A percentile compares a stretch with the other conserved stretches of the same genome.
These are phyloP conservation scores for Tulasnella sp. DNA, from an alignment of 768 basidiomycete genomes.

Conservation along the genomic window DNA sequence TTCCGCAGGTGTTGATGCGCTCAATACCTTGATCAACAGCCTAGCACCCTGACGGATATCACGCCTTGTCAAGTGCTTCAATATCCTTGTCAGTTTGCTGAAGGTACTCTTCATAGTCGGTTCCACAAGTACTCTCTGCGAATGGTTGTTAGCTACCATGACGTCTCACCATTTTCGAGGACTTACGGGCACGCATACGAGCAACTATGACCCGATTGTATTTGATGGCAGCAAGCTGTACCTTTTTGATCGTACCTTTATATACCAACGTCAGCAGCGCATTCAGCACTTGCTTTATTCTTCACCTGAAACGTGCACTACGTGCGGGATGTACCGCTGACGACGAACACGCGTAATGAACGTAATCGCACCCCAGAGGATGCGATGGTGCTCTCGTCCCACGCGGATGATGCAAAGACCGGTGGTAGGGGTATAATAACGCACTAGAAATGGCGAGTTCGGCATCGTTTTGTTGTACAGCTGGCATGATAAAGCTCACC, in stretches of 20 bases:
- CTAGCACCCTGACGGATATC: no score
- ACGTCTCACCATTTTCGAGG: neutral
- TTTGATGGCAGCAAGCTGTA: conserved; percentile 60
- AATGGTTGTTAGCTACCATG: neutral
- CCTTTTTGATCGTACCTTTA: conserved; percentile 76
- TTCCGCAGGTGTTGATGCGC: no score
- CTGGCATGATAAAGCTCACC: conserved; percentile 33
- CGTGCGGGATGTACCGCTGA: conserved; percentile 50
- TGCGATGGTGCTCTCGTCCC: conserved; percentile 63
- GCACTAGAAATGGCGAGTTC: conserved; percentile 40
- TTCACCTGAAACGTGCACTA: conserved; percentile 70
- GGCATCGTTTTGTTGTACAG: neutral
- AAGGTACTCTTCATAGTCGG: neutral
- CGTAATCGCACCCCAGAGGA: conserved; percentile 70
- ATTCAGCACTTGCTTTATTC: neutral
- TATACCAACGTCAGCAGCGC: neutral
- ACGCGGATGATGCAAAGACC: conserved; percentile 78
- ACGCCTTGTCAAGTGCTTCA: neutral
- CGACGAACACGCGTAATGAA: conserved; percentile 53
- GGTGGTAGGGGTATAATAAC: conserved; percentile 77
- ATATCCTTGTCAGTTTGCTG: conserved; percentile 4
- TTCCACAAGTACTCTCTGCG: neutral
- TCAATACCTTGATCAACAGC: no score
- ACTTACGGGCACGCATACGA: conserved; percentile 32
- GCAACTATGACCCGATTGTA: conserved; percentile 64